Percentiles rank a stretch among this genome's conserved stretches.
phyloP scores from a whole-genome alignment of 2,329 filamentous ascomycete genomes.

The Neocatenulostroma microsporum region DNA sequence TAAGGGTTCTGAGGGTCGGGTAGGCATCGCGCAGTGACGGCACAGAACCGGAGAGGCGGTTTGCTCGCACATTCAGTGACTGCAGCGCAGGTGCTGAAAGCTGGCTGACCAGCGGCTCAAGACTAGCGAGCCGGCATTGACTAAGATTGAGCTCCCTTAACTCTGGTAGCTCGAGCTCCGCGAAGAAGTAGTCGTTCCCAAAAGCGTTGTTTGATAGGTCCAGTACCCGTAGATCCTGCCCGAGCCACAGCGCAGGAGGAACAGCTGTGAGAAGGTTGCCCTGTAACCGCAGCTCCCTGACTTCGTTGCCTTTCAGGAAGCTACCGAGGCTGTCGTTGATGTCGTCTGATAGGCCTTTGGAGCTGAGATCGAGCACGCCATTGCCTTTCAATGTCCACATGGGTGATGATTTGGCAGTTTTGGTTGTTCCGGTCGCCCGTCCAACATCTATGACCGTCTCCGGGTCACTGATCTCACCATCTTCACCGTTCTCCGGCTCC shows the following conservation, averaged over 20 bases:
- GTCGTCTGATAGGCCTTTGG: slow-evolving; percentile 32
- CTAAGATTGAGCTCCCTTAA: slow-evolving; percentile 71
- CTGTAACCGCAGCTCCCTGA: slow-evolving; percentile 59
- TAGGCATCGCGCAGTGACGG: slow-evolving; percentile 60
- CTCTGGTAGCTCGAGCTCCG: slow-evolving; percentile 52
- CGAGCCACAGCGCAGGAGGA: slow-evolving; percentile 62
- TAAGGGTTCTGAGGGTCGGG: slow-evolving; percentile 60
- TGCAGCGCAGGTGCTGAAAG: slow-evolving; percentile 68
- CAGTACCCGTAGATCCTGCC: slow-evolving; percentile 53
- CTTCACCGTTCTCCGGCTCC: slow-evolving; percentile 47
- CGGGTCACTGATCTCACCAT: slow-evolving; percentile 21
- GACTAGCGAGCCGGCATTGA: slow-evolving; percentile 63
- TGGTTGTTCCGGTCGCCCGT: no score
- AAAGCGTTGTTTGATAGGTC: slow-evolving; percentile 38
- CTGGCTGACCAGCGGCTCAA: slow-evolving; percentile 57
- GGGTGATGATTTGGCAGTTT: slow-evolving; percentile 1
- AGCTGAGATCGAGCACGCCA: slow-evolving; percentile 36
- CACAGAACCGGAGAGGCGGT: slow-evolving; percentile 62
- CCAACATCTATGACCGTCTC: slow-evolving; percentile 22
- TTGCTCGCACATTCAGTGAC: slow-evolving; percentile 73
- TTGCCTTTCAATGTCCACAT: slow-evolving; percentile 25
- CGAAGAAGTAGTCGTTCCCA: slow-evolving; percentile 58
- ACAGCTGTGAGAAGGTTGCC: slow-evolving; percentile 67
- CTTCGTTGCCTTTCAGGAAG: slow-evolving; percentile 40
- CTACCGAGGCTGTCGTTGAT: slow-evolving; percentile 34